Evolutionary conservation across 2,329 filamentous ascomycete species (phyloP).

Genomic region (Fonsecaea pedrosoi): DNA sequence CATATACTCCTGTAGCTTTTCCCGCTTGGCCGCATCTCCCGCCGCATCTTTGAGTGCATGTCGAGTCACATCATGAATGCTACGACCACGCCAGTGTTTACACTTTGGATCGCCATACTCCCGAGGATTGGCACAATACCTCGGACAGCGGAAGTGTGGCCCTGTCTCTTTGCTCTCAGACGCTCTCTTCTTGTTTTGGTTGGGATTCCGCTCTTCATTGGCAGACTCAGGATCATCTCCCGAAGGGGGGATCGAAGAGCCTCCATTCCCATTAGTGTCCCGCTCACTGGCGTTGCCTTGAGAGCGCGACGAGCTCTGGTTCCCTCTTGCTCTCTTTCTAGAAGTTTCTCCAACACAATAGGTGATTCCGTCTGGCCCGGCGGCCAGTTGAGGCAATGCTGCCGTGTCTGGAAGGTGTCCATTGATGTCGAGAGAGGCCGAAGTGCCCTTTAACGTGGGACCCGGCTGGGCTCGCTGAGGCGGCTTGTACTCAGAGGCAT

Average conservation of each 20-base stretch:
- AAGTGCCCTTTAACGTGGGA: not conserved
- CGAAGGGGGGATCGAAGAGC: not conserved
- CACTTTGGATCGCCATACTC: not conserved
- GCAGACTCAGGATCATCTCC: not conserved
- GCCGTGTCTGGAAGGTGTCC: not conserved
- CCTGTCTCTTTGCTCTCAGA: not conserved
- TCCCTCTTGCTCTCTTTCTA: not conserved
- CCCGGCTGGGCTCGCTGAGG: not conserved
- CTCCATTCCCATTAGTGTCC: not conserved
- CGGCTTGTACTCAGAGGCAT: not conserved
- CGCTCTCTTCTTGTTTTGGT: not conserved
- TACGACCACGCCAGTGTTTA: conserved; percentile 1
- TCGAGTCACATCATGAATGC: conserved; percentile 7
- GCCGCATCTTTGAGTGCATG: conserved; percentile 9
- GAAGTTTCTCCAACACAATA: not conserved
- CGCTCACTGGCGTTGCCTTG: not conserved
- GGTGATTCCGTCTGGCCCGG: not conserved
- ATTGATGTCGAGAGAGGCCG: not conserved
- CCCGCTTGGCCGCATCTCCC: not conserved
- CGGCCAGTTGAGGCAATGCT: not conserved
- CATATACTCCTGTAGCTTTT: not conserved
- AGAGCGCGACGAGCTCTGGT: not conserved
- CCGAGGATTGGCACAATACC: conserved; percentile 10
- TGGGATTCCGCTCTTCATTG: not conserved
- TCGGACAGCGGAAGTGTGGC: conserved; percentile 8